phyloP scores from a whole-genome alignment of 2,329 filamentous ascomycete species.

The Alternaria postmessia region DNA sequence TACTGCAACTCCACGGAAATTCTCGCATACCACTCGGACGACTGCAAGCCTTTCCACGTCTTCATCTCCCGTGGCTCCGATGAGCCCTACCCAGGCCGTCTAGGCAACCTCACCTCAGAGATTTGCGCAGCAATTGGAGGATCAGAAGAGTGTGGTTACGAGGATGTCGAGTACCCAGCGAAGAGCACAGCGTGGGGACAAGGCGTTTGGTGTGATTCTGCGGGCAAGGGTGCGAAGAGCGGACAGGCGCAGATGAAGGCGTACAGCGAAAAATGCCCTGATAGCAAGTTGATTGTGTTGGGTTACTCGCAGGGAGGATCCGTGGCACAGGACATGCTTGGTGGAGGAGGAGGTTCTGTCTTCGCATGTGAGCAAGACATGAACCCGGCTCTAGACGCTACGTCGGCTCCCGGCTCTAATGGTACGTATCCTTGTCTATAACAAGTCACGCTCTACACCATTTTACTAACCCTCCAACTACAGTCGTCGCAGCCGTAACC shows the following conservation, averaged over 20 bases:
- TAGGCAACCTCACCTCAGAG: conserved; percentile 32
- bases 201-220: conserved; percentile 39
- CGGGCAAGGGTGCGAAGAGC: conserved; percentile 28
- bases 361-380: conserved; percentile 34
- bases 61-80: conserved; percentile 42
- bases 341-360: conserved; percentile 38
- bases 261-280: conserved; percentile 36
- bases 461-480: not conserved
- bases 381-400: conserved; percentile 32
- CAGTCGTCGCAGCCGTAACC: conserved; percentile 37
- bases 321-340: conserved; percentile 39
- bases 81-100: conserved; percentile 38
- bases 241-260: conserved; percentile 38
- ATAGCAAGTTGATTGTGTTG: conserved; percentile 38
- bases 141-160: conserved; percentile 30
- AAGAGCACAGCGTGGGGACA: conserved; percentile 36
- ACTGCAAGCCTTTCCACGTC: conserved; percentile 37
- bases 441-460: not conserved
- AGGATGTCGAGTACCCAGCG: conserved; percentile 39
- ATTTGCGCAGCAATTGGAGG: conserved; percentile 32
- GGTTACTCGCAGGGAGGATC: conserved; percentile 39
- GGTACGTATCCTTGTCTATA: conserved; percentile 16
- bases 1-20: conserved; percentile 38
- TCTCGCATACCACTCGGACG: conserved; percentile 27
- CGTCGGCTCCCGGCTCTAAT: conserved; percentile 28